These are phyloP conservation scores for Sabuloglossum arenarium DNA, from an alignment of 495 filamentous ascomycete species.

Conservation along the genomic window DNA sequence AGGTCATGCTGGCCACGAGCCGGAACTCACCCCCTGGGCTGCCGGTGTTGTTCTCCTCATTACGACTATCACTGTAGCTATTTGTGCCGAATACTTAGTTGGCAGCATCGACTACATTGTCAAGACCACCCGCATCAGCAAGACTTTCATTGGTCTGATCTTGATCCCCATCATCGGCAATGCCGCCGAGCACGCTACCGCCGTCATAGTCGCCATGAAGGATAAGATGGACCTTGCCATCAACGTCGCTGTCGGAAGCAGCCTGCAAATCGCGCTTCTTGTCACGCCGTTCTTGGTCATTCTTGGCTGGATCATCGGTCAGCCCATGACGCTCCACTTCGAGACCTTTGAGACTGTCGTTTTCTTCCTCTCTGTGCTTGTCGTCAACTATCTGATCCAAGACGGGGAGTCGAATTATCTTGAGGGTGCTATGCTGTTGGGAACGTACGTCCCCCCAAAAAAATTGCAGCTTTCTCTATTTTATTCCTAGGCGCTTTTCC, in stretches of 20 bases:
- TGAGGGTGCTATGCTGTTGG: constrained; percentile 42
- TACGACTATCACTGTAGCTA: constrained; percentile 62
- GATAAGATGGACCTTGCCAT: constrained; percentile 97
- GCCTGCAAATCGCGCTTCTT: constrained; percentile 57
- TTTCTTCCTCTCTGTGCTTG: constrained; percentile 17
- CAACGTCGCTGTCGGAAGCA: constrained; percentile 80
- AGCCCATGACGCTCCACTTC: constrained; percentile 20
- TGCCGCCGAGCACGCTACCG: constrained; percentile 91
- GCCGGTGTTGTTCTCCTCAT: constrained; percentile 51
- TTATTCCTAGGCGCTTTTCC: neutral
- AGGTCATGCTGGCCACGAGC: constrained; percentile 22
- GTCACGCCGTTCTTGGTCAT: constrained; percentile 23
- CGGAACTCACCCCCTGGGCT: constrained; percentile 48
- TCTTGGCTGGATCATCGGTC: constrained; percentile 19
- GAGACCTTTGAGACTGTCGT: constrained; percentile 19
- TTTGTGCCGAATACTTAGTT: constrained; percentile 88
- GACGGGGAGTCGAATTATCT: constrained; percentile 68
- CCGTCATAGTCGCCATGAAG: constrained; percentile 76
- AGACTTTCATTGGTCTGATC: constrained; percentile 90
- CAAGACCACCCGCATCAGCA: constrained; percentile 63
- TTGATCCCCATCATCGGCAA: constrained; percentile 95
- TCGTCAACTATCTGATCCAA: constrained; percentile 53
- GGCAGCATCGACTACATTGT: constrained; percentile 83
- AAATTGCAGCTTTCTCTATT: neutral
- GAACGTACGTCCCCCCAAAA: constrained; percentile 9